Conservation (phyloP, 805 yeast genomes). For the Wickerhamiella lipophila region DNA sequence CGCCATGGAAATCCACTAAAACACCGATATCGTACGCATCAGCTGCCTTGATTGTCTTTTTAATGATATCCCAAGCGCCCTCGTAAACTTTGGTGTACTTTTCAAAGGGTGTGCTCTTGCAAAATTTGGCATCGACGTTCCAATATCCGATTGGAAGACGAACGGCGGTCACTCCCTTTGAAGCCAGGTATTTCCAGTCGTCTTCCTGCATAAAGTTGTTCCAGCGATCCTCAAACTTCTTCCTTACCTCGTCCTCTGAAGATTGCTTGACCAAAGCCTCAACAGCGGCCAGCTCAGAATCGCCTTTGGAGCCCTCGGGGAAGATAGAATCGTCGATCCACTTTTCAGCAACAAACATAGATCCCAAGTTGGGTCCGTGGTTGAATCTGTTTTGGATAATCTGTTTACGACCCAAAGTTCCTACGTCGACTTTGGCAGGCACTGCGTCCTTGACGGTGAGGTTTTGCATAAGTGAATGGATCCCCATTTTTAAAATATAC, state of each 20-base stretch:
- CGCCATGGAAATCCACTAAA: conserved; percentile 71
- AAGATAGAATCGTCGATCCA: conserved; percentile 61
- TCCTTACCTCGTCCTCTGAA: conserved; percentile 44
- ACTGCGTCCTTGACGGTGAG: conserved; percentile 18
- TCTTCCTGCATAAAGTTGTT: conserved; percentile 42
- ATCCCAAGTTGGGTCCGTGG: conserved; percentile 79
- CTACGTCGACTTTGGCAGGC: conserved; percentile 21
- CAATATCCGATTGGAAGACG: conserved; percentile 89
- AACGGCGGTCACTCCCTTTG: conserved; percentile 60
- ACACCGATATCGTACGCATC: conserved; percentile 51
- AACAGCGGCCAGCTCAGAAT: conserved; percentile 65
- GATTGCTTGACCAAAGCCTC: conserved; percentile 33
- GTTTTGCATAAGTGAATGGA: conserved; percentile 20
- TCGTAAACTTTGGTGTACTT: conserved; percentile 43
- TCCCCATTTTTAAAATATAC: conserved; percentile 20
- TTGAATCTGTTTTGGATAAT: conserved; percentile 33
- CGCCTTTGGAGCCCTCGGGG: conserved; percentile 38
- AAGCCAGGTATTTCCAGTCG: conserved; percentile 69
- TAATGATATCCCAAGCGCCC: conserved; percentile 61
- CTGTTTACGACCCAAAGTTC: conserved; percentile 27
- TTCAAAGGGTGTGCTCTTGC: conserved; percentile 51
- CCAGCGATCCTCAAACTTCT: conserved; percentile 53
- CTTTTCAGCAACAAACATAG: conserved; percentile 64
- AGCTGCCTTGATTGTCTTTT: conserved; percentile 48
- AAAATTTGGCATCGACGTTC: conserved; percentile 58